Conservation (phyloP, 768 basidiomycete species). For the Crucibulum laeve region DNA sequence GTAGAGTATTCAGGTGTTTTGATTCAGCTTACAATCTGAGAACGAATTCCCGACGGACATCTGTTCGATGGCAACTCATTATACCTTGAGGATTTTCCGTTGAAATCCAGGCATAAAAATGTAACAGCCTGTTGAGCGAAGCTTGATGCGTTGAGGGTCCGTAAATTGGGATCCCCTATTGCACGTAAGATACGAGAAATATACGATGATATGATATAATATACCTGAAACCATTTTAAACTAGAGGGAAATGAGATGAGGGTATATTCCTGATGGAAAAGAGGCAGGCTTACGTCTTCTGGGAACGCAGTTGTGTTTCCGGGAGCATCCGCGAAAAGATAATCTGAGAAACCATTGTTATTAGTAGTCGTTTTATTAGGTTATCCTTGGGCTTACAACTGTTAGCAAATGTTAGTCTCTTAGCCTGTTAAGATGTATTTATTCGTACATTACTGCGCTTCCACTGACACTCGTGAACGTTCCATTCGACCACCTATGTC, state of each 20-base stretch:
- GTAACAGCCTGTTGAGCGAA: conserved; percentile 43
- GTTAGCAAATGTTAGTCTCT: not conserved
- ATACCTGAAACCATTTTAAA: conserved; percentile 53
- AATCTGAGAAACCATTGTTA: conserved; percentile 26
- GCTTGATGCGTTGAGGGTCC: conserved; percentile 41
- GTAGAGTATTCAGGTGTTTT: not conserved
- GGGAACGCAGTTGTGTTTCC: conserved; percentile 50
- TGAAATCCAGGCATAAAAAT: conserved; percentile 45
- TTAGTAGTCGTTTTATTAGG: not conserved
- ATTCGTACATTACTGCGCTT: not conserved
- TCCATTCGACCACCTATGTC: not conserved
- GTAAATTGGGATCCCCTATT: conserved; percentile 36
- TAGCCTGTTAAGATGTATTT: not conserved
- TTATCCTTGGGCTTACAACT: not conserved
- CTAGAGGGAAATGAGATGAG: conserved; percentile 19
- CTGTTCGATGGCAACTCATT: conserved; percentile 31
- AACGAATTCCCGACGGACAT: conserved; percentile 45
- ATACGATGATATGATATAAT: conserved; percentile 3
- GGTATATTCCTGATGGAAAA: conserved; percentile 2
- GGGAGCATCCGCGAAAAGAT: conserved; percentile 40
- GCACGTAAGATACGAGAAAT: conserved; percentile 1
- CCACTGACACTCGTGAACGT: not conserved
- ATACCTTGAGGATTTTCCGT: conserved; percentile 30
- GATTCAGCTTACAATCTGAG: conserved; percentile 48
- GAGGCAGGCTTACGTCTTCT: conserved; percentile 36